Evolutionary conservation across 2,329 filamentous ascomycete genomes (phyloP).

Genomic region (Cladophialophora chaetospira): DNA sequence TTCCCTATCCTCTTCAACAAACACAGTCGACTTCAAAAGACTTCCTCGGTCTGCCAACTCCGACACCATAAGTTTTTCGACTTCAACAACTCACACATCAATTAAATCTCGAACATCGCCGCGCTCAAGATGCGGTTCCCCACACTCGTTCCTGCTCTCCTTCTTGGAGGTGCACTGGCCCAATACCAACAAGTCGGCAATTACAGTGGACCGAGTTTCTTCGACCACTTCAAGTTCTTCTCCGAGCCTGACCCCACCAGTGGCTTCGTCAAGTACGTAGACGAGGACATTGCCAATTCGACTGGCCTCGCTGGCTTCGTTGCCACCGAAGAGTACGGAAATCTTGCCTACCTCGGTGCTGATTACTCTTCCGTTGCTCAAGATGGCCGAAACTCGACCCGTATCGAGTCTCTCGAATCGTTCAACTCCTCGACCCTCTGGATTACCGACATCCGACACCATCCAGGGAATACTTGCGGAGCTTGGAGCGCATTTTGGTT

Average conservation of each 20-base stretch:
- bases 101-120: too few relatives aligned
- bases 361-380: conserved; percentile 41
- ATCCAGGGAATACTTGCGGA: conserved; percentile 50
- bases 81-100: too few relatives aligned
- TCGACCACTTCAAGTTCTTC: conserved; percentile 53
- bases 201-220: conserved; percentile 50
- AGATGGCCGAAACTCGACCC: conserved; percentile 45
- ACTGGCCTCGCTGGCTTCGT: conserved; percentile 35
- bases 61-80: too few relatives aligned
- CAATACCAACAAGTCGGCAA: conserved; percentile 33
- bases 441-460: conserved; percentile 50
- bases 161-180: background rate
- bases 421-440: conserved; percentile 48
- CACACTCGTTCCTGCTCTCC: background rate
- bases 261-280: conserved; percentile 53
- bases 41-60: too few relatives aligned
- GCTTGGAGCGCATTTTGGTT: conserved; percentile 56
- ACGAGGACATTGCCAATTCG: conserved; percentile 42
- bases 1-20: background rate
- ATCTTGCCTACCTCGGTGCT: conserved; percentile 47
- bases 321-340: conserved; percentile 35
- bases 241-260: conserved; percentile 50
- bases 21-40: background rate
- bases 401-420: conserved; percentile 46
- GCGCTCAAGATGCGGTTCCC: background rate